These are phyloP conservation scores for Plasmopara halstedii DNA, from an alignment of 352 stramenopile species.

Conservation along the genomic window DNA sequence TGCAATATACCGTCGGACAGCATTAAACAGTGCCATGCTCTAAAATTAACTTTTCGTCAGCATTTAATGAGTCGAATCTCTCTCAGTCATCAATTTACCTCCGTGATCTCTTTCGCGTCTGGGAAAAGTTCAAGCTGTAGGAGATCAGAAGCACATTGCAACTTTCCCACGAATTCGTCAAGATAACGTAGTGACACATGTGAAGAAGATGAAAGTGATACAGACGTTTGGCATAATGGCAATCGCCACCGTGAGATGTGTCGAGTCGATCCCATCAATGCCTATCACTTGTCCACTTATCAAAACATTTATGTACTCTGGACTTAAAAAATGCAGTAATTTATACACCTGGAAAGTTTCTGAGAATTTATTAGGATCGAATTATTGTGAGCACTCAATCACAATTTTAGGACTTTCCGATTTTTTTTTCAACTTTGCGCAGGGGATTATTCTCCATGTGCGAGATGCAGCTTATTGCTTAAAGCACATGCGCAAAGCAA, in stretches of 20 bases:
- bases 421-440: no score
- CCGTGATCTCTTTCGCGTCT: slow-evolving; percentile 78
- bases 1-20: slow-evolving; percentile 56
- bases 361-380: no score
- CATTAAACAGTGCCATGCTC: slow-evolving; percentile 84
- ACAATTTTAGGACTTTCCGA: no score
- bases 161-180: slow-evolving; percentile 77
- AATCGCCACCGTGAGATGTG: slow-evolving; percentile 33
- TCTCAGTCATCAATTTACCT: slow-evolving; percentile 24
- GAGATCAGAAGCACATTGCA: slow-evolving; percentile 61
- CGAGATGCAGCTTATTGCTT: no score
- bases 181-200: slow-evolving; percentile 69
- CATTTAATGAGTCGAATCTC: no score
- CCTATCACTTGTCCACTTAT: no score
- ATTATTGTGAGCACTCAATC: no score
- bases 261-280: slow-evolving; percentile 2
- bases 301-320: no score
- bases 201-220: slow-evolving; percentile 3
- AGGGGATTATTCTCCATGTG: no score
- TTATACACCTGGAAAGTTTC: no score
- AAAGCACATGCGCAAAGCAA: no score
- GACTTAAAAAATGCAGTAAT: no score
- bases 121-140: slow-evolving; percentile 70
- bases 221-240: background rate
- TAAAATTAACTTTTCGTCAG: slow-evolving; percentile 6